Percentiles rank a stretch among this genome's conserved stretches.
Evolutionary conservation across 768 basidiomycete genomes (phyloP).

Genomic region (Tulasnella sp.): DNA sequence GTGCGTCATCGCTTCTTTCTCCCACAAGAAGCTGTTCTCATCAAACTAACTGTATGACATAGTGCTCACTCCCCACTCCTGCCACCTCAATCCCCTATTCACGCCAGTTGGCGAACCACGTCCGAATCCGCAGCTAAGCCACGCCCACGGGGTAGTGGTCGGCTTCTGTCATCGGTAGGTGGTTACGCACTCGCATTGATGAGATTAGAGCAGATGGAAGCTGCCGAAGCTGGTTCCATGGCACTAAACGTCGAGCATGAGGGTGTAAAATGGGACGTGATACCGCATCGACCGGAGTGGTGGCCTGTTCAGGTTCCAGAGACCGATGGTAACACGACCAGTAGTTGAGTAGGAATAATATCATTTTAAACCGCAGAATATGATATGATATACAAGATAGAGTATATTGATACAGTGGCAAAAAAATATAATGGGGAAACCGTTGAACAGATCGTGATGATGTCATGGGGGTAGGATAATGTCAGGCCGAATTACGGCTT

Average conservation of each 20-base stretch:
- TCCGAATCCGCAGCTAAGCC: slow-evolving; percentile 26
- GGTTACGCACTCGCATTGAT: slow-evolving; percentile 69
- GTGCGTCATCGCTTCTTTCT: background rate
- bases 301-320: background rate
- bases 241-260: background rate
- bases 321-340: background rate
- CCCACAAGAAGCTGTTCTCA: background rate
- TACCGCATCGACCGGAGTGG: background rate
- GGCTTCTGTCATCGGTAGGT: slow-evolving; percentile 49
- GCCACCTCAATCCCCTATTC: slow-evolving; percentile 21
- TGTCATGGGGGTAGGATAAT: too few species aligned
- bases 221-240: slow-evolving; percentile 35
- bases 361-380: too few species aligned
- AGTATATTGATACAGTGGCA: too few species aligned
- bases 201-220: slow-evolving; percentile 63
- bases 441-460: too few species aligned
- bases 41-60: slow-evolving; percentile 19
- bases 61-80: slow-evolving; percentile 18
- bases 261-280: background rate
- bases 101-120: slow-evolving; percentile 16
- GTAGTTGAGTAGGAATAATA: too few species aligned
- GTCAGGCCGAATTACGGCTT: too few species aligned
- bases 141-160: slow-evolving; percentile 64
- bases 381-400: too few species aligned
- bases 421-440: too few species aligned